Evolutionary conservation across 2,329 filamentous ascomycete genomes (phyloP).

Genomic region (Penicillium sp.): DNA sequence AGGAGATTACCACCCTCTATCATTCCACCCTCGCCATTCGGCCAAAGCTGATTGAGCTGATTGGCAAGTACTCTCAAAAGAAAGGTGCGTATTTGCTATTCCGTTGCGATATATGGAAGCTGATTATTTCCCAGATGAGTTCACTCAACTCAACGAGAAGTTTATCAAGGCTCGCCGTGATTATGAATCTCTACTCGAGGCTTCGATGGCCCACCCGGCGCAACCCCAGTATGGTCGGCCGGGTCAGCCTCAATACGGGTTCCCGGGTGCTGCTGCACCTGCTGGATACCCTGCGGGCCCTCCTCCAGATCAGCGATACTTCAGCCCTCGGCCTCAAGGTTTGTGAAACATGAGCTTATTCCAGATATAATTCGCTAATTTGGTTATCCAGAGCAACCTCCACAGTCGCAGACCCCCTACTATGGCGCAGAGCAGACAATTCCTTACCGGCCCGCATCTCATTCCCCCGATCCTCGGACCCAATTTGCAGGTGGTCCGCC

Average conservation of each 20-base stretch:
- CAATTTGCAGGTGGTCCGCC: constrained; percentile 31
- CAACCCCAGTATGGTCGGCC: constrained; percentile 69
- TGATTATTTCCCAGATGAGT: constrained; percentile 65
- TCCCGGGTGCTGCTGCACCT: constrained; percentile 27
- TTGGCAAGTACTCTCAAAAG: constrained; percentile 98
- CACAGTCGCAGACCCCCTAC: constrained; percentile 54
- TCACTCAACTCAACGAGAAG: constrained; percentile 97
- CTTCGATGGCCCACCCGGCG: constrained; percentile 91
- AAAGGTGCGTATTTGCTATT: constrained; percentile 61
- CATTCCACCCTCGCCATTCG: constrained; percentile 91
- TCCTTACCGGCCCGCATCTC: constrained; percentile 37
- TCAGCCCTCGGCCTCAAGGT: constrained; percentile 52
- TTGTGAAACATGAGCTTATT: constrained; percentile 8
- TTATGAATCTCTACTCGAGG: constrained; percentile 92
- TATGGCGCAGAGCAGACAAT: constrained; percentile 56
- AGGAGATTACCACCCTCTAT: constrained; percentile 88
- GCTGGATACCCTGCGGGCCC: constrained; percentile 34
- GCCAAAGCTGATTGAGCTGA: constrained; percentile 94
- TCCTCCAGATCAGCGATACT: constrained; percentile 61
- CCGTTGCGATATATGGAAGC: not conserved
- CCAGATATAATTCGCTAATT: not conserved
- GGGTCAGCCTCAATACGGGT: constrained; percentile 34
- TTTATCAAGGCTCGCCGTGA: constrained; percentile 98
- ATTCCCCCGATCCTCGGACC: constrained; percentile 40
- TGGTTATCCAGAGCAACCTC: constrained; percentile 21